Percentiles rank a stretch among this genome's conserved stretches.
Conservation (phyloP, 2,329 filamentous ascomycete genomes). For the Fusarium albosuccineum region DNA sequence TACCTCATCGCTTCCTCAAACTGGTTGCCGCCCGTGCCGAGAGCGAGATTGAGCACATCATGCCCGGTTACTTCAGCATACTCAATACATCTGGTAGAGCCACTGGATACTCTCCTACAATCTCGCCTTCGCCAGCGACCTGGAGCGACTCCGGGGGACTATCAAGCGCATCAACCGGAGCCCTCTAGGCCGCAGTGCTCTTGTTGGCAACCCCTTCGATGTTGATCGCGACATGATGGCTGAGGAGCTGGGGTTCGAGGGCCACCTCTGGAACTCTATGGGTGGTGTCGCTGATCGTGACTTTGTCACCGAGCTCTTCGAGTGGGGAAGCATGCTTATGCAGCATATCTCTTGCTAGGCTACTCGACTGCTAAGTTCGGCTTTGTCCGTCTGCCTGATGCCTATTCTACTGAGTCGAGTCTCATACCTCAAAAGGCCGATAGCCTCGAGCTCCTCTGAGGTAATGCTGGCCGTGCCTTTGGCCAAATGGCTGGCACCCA, state of each 20-base stretch:
- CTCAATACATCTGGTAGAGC: slow-evolving; percentile 82
- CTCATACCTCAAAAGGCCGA: slow-evolving; percentile 90
- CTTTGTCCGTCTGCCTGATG: slow-evolving; percentile 81
- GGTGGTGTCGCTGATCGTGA: too few species aligned
- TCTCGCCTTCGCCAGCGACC: slow-evolving; percentile 77
- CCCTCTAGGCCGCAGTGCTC: slow-evolving; percentile 67
- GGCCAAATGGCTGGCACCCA: slow-evolving; percentile 79
- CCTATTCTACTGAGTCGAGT: slow-evolving; percentile 76
- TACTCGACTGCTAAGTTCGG: slow-evolving; percentile 78
- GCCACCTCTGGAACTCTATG: too few species aligned
- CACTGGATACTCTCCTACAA: slow-evolving; percentile 86
- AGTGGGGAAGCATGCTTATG: too few species aligned
- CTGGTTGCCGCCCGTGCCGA: slow-evolving; percentile 42
- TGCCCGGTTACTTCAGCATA: slow-evolving; percentile 91
- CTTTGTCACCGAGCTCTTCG: too few species aligned
- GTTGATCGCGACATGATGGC: too few species aligned
- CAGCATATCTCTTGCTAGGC: too few species aligned
- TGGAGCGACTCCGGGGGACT: slow-evolving; percentile 81
- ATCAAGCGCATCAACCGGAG: slow-evolving; percentile 78
- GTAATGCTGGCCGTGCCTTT: slow-evolving; percentile 81
- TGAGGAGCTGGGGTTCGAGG: too few species aligned
- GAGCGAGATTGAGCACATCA: slow-evolving; percentile 70
- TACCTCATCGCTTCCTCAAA: slow-evolving; percentile 44
- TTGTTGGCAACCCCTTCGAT: too few species aligned
- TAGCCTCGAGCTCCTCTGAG: slow-evolving; percentile 76